phyloP scores from a whole-genome alignment of 1,284 basidiomycete species.

The Polyporus tsugae region DNA sequence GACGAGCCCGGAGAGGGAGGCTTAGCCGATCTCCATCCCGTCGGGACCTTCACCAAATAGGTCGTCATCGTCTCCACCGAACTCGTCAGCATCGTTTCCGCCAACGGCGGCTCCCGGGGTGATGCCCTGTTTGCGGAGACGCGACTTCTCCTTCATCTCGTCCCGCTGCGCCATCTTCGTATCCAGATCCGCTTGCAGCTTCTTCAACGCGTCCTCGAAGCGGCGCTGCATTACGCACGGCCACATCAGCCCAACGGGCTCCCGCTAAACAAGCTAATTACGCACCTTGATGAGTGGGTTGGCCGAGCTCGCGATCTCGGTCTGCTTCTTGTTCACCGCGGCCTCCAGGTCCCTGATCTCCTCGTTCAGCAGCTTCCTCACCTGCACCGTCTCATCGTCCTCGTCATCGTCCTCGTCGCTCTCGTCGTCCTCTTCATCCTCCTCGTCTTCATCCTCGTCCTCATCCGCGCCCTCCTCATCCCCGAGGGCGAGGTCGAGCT shows the following conservation, averaged over 20 bases:
- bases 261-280: background rate
- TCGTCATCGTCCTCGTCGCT: slow-evolving; percentile 75
- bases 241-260: background rate
- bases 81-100: slow-evolving; percentile 51
- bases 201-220: slow-evolving; percentile 92
- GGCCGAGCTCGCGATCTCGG: slow-evolving; percentile 85
- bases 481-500: slow-evolving; percentile 74
- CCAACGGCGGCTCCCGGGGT: slow-evolving; percentile 52
- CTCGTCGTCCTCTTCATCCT: slow-evolving; percentile 72
- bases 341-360: slow-evolving; percentile 92
- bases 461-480: slow-evolving; percentile 65
- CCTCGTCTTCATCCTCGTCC: slow-evolving; percentile 74
- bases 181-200: slow-evolving; percentile 86
- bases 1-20: background rate
- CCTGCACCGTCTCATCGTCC: slow-evolving; percentile 68
- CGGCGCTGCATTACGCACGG: slow-evolving; percentile 68
- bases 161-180: slow-evolving; percentile 86
- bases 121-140: slow-evolving; percentile 70
- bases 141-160: slow-evolving; percentile 76
- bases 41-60: slow-evolving; percentile 64
- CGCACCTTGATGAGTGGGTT: slow-evolving; percentile 88
- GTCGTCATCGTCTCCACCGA: slow-evolving; percentile 56
- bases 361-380: slow-evolving; percentile 83
- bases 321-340: slow-evolving; percentile 87
- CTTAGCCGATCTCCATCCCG: slow-evolving; percentile 53